Base-by-base conservation (phyloP, 2,329 filamentous ascomycete genomes). In the Colletotrichum destructivum region DNA sequence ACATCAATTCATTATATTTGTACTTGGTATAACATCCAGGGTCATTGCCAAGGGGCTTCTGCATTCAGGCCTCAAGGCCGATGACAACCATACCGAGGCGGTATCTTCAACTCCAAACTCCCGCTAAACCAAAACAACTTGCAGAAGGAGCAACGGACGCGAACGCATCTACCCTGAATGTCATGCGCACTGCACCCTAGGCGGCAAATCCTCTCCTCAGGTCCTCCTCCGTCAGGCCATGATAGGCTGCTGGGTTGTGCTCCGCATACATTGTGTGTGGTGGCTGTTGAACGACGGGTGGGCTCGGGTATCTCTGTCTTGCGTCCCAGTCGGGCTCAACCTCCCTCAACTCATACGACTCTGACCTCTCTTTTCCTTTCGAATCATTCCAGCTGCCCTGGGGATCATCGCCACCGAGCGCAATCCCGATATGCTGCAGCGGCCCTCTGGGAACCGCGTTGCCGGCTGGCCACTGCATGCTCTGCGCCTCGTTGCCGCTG, bases 261-360 rank as follows among this genome's bases (percentile, higher is more conserved):
- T 73, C 62, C 16, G 66, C 73, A 16, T 73, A 74, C 26, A 69
- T 62, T 13, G 64, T 47, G 11, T 85, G 84, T 0, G 85, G 86
- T 0, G 86, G 86, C 62, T 88, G 86, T 31, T 81, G 80, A 51
- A 88, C 76, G 31, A 84, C 78, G 0, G 87, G 86, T 4, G 85
- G 80, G 61, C 83, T 72, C 62, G 77, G 78, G 9, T 69, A 49
- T 8, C 63, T 72, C 31, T 61, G 66, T 56, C 56, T 66, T 40
- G 23, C 74, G 35, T 78, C 79, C 4, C 78, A 81, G 26, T 78
- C 79, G 55, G 77, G 78, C 42, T 85, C 80, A 0, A 87, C 85
- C 66, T 85, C 81, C 40, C 84, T 81, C 77, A 89, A 78, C 79
- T 89, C 88, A 64, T 87, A 89, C 4, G 81, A 80, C 71, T 88